Conservation (phyloP, 2,329 filamentous ascomycete genomes). For the Calonectria fujianensis region DNA sequence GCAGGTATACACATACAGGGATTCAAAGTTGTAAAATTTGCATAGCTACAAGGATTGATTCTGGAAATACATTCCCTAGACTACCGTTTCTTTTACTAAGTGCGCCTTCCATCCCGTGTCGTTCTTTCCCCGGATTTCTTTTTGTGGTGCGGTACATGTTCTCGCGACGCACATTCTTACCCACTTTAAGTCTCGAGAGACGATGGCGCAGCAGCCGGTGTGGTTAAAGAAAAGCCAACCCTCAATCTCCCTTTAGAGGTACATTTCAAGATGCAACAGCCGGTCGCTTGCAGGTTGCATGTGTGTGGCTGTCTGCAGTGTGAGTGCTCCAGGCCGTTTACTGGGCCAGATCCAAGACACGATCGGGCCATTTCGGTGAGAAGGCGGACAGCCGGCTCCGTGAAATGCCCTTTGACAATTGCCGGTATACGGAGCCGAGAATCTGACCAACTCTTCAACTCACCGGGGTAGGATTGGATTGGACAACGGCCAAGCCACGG, state of each 20-base stretch:
- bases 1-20: slow-evolving; percentile 19
- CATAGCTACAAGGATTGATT: slow-evolving; percentile 25
- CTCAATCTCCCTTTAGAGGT: background rate
- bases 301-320: slow-evolving; percentile 36
- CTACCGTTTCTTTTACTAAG: slow-evolving; percentile 14
- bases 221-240: background rate
- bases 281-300: slow-evolving; percentile 38
- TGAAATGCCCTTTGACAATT: background rate
- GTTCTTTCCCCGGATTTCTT: slow-evolving; percentile 31
- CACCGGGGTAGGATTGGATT: slow-evolving; percentile 4
- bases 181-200: background rate
- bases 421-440: slow-evolving; percentile 30
- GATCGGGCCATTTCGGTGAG: slow-evolving; percentile 45
- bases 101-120: background rate
- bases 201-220: slow-evolving; percentile 7
- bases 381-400: background rate
- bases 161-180: slow-evolving; percentile 19
- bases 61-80: slow-evolving; percentile 30
- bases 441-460: background rate
- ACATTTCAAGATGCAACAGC: slow-evolving; percentile 31
- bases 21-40: slow-evolving; percentile 26
- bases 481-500: background rate
- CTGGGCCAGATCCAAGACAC: slow-evolving; percentile 35
- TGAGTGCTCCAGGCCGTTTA: slow-evolving; percentile 20
- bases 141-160: background rate